Evolutionary conservation across 371 early-diverging fungal genomes (phyloP).

Genomic region (Saksenaea oblongispora): DNA sequence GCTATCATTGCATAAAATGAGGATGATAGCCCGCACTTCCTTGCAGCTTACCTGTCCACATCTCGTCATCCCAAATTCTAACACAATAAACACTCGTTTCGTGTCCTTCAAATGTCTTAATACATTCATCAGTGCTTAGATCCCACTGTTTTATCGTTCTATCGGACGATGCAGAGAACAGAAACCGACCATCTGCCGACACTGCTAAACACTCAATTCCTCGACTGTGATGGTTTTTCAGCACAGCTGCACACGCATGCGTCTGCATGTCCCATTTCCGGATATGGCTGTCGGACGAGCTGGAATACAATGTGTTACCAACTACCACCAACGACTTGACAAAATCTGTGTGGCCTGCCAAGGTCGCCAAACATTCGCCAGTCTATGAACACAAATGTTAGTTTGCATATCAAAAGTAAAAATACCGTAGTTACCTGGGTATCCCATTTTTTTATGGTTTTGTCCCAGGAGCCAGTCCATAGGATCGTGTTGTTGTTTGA

Average conservation of each 20-base stretch:
- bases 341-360: slow-evolving; percentile 71
- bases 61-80: slow-evolving; percentile 47
- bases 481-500: slow-evolving; percentile 46
- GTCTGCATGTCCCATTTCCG: slow-evolving; percentile 64
- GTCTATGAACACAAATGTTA: slow-evolving; percentile 26
- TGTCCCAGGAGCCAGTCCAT: slow-evolving; percentile 86
- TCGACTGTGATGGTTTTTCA: slow-evolving; percentile 62
- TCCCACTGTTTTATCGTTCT: slow-evolving; percentile 74
- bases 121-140: slow-evolving; percentile 38
- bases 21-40: not conserved
- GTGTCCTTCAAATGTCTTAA: slow-evolving; percentile 60
- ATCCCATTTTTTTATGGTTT: slow-evolving; percentile 74
- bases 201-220: slow-evolving; percentile 64
- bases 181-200: slow-evolving; percentile 39
- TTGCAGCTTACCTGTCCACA: slow-evolving; percentile 62
- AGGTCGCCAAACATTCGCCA: slow-evolving; percentile 56
- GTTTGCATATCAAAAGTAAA: not conserved
- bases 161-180: slow-evolving; percentile 74
- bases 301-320: slow-evolving; percentile 57
- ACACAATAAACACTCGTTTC: slow-evolving; percentile 73
- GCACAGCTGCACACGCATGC: slow-evolving; percentile 37
- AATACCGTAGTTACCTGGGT: slow-evolving; percentile 36
- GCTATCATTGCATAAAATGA: slow-evolving; percentile 31
- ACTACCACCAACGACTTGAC: slow-evolving; percentile 66
- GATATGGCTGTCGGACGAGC: slow-evolving; percentile 74